Evolutionary conservation across 306 rosid genomes (phyloP).

Genomic region (Vigna reflexopilosa): DNA sequence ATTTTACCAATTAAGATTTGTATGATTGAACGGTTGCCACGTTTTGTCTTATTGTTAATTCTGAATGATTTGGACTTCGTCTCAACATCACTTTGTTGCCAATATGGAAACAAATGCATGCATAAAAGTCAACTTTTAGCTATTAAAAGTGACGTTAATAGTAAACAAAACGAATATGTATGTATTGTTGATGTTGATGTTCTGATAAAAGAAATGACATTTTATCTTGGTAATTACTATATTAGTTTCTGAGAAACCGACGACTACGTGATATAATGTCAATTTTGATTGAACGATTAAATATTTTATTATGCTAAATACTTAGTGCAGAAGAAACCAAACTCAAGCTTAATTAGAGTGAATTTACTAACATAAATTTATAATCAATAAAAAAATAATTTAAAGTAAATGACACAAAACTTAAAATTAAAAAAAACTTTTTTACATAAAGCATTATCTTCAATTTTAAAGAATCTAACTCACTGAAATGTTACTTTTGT

Average conservation of each 20-base stretch:
- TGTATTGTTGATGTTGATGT: neutral
- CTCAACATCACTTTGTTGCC: neutral
- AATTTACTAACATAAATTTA: too few species aligned
- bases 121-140: constrained; percentile 17
- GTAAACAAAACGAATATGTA: neutral
- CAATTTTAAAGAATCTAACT: too few species aligned
- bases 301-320: neutral
- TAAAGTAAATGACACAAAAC: too few species aligned
- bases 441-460: too few species aligned
- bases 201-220: neutral
- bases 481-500: too few species aligned
- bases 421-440: too few species aligned
- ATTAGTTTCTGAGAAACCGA: neutral
- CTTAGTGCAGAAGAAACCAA: neutral
- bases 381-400: too few species aligned
- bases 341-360: neutral
- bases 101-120: neutral
- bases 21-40: neutral
- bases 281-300: neutral
- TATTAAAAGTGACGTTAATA: neutral
- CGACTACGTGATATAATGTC: neutral
- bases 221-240: neutral
- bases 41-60: neutral
- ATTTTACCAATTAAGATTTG: neutral
- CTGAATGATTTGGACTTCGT: neutral